These are phyloP conservation scores for Didymella pomorum DNA, from an alignment of 2,329 filamentous ascomycete genomes.

Conservation along the genomic window DNA sequence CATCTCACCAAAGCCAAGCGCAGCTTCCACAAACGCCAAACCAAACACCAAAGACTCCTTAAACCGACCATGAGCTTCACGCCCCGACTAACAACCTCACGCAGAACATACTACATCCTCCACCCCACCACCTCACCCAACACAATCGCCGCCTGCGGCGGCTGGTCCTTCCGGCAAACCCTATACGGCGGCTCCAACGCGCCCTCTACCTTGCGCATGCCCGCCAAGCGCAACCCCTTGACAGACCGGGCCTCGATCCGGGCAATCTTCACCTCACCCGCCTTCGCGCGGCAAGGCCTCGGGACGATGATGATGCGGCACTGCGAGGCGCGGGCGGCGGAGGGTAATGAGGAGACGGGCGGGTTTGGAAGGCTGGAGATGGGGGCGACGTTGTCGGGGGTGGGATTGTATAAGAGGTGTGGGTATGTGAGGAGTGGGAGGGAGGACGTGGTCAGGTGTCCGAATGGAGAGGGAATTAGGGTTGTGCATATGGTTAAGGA, in stretches of 20 bases:
- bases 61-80: no score
- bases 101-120: slow-evolving; percentile 47
- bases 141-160: slow-evolving; percentile 46
- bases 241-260: slow-evolving; percentile 45
- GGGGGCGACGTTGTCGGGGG: slow-evolving; percentile 48
- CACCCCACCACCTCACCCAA: slow-evolving; percentile 30
- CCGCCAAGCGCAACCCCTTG: slow-evolving; percentile 39
- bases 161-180: slow-evolving; percentile 48
- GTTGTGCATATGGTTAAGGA: slow-evolving; percentile 49
- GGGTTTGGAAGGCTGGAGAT: slow-evolving; percentile 47
- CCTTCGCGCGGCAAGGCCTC: slow-evolving; percentile 39
- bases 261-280: slow-evolving; percentile 48
- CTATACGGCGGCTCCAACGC: slow-evolving; percentile 47
- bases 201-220: slow-evolving; percentile 40
- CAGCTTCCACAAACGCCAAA: no score
- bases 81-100: background rate
- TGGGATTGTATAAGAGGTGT: slow-evolving; percentile 47
- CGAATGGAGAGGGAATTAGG: slow-evolving; percentile 44
- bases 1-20: no score
- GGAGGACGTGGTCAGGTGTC: slow-evolving; percentile 43
- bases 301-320: slow-evolving; percentile 52
- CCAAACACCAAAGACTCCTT: no score
- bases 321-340: slow-evolving; percentile 41
- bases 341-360: slow-evolving; percentile 20
- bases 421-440: slow-evolving; percentile 47